A percentile compares a stretch with the other conserved stretches of the same genome.
Conservation (phyloP, 1,284 basidiomycete species). For the Sutorius eximius region DNA sequence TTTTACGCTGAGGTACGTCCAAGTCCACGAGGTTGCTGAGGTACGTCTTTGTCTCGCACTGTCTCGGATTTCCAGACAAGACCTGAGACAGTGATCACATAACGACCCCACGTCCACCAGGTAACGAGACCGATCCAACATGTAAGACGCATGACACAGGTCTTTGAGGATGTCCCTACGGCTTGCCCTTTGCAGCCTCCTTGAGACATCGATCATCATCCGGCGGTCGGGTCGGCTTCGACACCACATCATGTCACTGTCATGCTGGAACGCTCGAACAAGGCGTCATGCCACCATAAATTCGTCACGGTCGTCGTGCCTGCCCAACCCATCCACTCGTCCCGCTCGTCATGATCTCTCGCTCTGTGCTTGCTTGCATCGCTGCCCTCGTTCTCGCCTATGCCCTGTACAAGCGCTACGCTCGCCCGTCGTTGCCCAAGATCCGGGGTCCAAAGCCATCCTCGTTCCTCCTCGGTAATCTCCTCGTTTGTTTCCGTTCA, state of each 20-base stretch:
- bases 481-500: background rate
- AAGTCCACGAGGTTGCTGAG: no score
- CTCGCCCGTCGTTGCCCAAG: slow-evolving; percentile 23
- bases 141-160: slow-evolving; percentile 11
- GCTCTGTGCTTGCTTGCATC: slow-evolving; percentile 2
- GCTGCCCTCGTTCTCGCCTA: slow-evolving; percentile 17
- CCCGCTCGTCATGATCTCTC: slow-evolving; percentile 11
- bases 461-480: slow-evolving; percentile 34
- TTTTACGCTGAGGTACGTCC: no score
- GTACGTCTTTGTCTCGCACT: background rate
- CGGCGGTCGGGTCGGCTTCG: slow-evolving; percentile 4
- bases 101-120: no score
- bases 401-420: slow-evolving; percentile 12
- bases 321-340: background rate
- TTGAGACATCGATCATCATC: background rate
- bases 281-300: slow-evolving; percentile 12
- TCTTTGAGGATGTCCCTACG: background rate
- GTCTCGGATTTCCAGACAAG: background rate
- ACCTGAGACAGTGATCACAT: background rate
- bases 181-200: background rate
- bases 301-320: background rate
- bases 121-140: background rate
- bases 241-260: slow-evolving; percentile 8
- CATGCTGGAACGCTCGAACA: background rate
- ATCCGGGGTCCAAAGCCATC: slow-evolving; percentile 35